phyloP scores from a whole-genome alignment of 108 stramenopile species.

The Tribonema minus region DNA sequence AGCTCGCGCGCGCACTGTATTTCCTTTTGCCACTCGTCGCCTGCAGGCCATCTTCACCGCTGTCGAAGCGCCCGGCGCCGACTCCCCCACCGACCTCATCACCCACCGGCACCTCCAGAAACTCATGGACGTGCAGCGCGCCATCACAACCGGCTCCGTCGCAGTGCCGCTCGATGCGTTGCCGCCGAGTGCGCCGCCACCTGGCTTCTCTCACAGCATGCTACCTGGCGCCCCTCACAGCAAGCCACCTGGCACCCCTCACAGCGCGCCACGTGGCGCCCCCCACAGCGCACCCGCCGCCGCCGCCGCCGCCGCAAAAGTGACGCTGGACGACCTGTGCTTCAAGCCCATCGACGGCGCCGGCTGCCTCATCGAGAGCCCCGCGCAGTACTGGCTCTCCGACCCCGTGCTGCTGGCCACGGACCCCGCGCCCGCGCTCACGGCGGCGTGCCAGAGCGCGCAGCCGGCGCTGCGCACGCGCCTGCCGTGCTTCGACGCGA shows the following conservation, averaged over 20 bases:
- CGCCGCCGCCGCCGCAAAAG: not conserved
- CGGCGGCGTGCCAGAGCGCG: slow-evolving; percentile 34
- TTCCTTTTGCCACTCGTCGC: too few relatives aligned
- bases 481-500: slow-evolving; percentile 36
- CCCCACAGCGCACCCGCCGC: not conserved
- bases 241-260: too few relatives aligned
- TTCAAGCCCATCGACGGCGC: slow-evolving; percentile 50
- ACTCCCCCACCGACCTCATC: slow-evolving; percentile 12
- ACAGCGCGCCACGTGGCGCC: too few relatives aligned
- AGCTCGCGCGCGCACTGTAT: too few relatives aligned
- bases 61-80: too few relatives aligned
- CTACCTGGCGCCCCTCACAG: too few relatives aligned
- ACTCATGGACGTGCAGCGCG: slow-evolving; percentile 30
- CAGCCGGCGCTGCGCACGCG: slow-evolving; percentile 2
- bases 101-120: slow-evolving; percentile 9
- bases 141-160: slow-evolving; percentile 5
- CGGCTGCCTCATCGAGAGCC: slow-evolving; percentile 44
- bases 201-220: too few relatives aligned
- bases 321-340: slow-evolving; percentile 43
- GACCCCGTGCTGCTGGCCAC: slow-evolving; percentile 25
- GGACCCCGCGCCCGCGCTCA: slow-evolving; percentile 26
- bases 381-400: slow-evolving; percentile 35
- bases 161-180: too few relatives aligned
- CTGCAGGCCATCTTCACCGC: not conserved
- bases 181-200: too few relatives aligned